phyloP scores from a whole-genome alignment of 495 filamentous ascomycete species.

The Neurospora cerealis region DNA sequence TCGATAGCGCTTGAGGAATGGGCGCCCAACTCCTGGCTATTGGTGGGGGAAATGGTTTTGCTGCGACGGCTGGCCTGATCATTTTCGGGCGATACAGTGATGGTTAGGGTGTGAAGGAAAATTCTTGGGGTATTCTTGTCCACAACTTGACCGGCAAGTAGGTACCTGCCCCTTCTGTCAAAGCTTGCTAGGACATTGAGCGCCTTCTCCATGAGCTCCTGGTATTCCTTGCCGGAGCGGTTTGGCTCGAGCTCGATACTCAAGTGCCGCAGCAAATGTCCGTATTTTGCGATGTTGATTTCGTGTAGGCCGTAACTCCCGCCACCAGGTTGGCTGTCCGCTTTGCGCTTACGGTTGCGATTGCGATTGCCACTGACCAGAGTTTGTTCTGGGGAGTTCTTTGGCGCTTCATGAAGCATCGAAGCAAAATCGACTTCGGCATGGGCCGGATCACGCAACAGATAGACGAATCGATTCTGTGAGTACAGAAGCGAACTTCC shows the following conservation, averaged over 20 bases:
- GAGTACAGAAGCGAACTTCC: slow-evolving; percentile 28
- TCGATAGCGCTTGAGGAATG: slow-evolving; percentile 1
- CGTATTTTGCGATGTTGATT: slow-evolving; percentile 26
- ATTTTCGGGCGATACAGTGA: slow-evolving; percentile 11
- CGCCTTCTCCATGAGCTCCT: slow-evolving; percentile 10
- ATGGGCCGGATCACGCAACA: slow-evolving; percentile 23
- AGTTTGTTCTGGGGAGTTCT: not conserved
- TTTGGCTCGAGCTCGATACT: slow-evolving; percentile 26
- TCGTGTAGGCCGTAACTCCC: not conserved
- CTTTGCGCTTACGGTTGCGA: not conserved
- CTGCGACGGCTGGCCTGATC: not conserved
- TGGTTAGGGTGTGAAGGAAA: slow-evolving; percentile 23
- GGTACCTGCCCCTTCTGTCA: not conserved
- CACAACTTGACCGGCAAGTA: not conserved
- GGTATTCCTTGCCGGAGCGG: slow-evolving; percentile 15
- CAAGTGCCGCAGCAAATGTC: slow-evolving; percentile 28
- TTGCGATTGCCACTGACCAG: not conserved
- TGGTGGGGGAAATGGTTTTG: rapidly evolving
- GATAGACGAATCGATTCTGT: slow-evolving; percentile 31
- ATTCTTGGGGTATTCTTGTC: not conserved
- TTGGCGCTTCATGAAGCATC: not conserved
- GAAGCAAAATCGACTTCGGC: not conserved
- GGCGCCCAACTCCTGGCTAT: not conserved
- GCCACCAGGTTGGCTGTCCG: not conserved
- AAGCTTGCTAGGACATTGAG: slow-evolving; percentile 6